Base-by-base conservation (phyloP, 179 eudicot species). In the Sideroxylon spinosum region DNA sequence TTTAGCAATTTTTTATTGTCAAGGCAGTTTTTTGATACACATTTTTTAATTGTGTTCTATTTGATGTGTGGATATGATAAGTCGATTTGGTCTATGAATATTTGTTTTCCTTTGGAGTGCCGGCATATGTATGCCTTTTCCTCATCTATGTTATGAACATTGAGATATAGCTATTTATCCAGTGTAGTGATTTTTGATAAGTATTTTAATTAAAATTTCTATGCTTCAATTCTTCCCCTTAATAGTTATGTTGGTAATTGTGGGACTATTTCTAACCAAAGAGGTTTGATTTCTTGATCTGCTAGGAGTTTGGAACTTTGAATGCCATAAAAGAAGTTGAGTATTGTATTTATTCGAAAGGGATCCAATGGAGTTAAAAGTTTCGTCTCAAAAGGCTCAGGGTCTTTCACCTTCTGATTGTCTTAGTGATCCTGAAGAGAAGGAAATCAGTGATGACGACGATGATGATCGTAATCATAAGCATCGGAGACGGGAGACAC, bases 391-490 rank as follows among this genome's bases (percentile, higher is more conserved):
- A 46, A 84, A 81, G 79, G 78, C 80, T 53, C 80, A 76, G 26
- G 88, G 75, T 68, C 86, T 89, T 85, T 89, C 91, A 72, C 87
- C 93, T 81, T 78, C 92, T 77, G 87, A 90, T 74, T 81, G 84
- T 81, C 82, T 77, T 56, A 86, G 86, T 85, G 92, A 93, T 87
- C 91, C 91, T 62, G 99, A 95, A 77, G 99, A 95, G 85, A 92
- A 88, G 78, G 98, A 93, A 86, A 82, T 91, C 37, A 93, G 93
- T 85, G 99, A 95, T 67, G 94, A 95, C 53, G 98, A 94, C 28
- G 98, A 95, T 75, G 97, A 95, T 88, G 99, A 95, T 83, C 97
- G 98, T 74, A 95, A 95, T 79, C 99, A 95, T 84, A 95, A 95
- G 88, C 99, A 93, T 84, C 93, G 99, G 74, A 91, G 94, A 82